Conservation (phyloP, 164 flowering plant genomes). For the Vitis vinifera region DNA sequence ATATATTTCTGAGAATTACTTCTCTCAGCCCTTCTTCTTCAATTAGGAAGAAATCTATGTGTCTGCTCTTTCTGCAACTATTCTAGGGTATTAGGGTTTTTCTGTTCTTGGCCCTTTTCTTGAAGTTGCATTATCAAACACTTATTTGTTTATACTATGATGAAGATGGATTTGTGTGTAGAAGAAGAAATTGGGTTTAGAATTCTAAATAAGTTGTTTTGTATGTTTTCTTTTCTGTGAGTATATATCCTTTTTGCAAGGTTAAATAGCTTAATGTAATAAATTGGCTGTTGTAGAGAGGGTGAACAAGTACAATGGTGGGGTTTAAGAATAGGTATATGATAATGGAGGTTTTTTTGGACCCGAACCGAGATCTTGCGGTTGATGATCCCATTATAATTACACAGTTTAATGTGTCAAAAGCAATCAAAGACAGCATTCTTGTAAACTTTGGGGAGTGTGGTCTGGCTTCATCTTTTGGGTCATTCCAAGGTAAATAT, state of each 20-base stretch:
- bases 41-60: no score
- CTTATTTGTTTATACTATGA: no score
- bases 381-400: constrained; percentile 64
- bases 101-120: no score
- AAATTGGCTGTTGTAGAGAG: not conserved
- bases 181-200: not conserved
- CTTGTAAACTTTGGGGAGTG: constrained; percentile 85
- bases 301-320: constrained; percentile 50
- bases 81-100: no score
- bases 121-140: no score
- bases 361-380: constrained; percentile 54
- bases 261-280: not conserved
- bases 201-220: not conserved
- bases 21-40: no score
- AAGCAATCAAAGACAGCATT: constrained; percentile 83
- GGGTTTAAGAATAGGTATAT: constrained; percentile 82
- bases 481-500: constrained; percentile 68
- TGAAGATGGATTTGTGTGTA: no score
- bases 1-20: no score
- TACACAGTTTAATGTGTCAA: constrained; percentile 55
- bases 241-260: not conserved
- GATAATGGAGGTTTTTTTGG: constrained; percentile 85
- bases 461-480: constrained; percentile 76
- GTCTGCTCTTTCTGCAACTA: no score
- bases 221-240: not conserved